Conservation (phyloP, 306 rosid species). For the Arachis hypogaea region DNA sequence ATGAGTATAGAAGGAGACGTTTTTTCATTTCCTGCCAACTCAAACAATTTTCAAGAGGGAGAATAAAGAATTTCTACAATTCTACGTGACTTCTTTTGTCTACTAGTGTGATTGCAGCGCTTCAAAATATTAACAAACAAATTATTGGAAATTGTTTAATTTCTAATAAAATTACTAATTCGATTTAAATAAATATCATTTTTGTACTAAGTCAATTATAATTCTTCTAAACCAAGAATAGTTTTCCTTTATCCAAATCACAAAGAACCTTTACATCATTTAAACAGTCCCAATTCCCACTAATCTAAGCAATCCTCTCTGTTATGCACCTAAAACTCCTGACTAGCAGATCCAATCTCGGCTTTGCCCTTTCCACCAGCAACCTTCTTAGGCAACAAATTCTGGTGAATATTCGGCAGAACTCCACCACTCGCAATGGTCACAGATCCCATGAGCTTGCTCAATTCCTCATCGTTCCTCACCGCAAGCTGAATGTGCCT, state of each 20-base stretch:
- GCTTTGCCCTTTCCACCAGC: conserved; percentile 49
- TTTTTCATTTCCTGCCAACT: conserved; percentile 30
- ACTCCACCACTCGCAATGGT: conserved; percentile 72
- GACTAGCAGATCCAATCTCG: conserved; percentile 63
- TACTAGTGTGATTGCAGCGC: too few relatives aligned
- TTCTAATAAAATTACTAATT: too few relatives aligned
- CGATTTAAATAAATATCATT: too few relatives aligned
- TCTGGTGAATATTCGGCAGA: conserved; percentile 63
- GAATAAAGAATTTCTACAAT: background rate
- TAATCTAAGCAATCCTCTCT: too few relatives aligned
- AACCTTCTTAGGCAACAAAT: conserved; percentile 62
- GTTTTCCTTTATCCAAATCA: too few relatives aligned
- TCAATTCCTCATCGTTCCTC: conserved; percentile 77
- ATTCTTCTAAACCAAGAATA: too few relatives aligned
- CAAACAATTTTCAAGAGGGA: background rate
- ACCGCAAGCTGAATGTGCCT: conserved; percentile 84
- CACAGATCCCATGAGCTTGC: conserved; percentile 72
- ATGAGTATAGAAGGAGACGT: background rate
- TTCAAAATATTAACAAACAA: too few relatives aligned
- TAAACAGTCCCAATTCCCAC: too few relatives aligned
- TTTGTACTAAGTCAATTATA: too few relatives aligned
- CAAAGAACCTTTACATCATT: too few relatives aligned
- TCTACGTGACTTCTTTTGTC: too few relatives aligned
- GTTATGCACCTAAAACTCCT: conserved; percentile 37
- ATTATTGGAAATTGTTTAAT: too few relatives aligned